Conservation (phyloP, 2,329 filamentous ascomycete species). For the Cladorrhinum sp. region DNA sequence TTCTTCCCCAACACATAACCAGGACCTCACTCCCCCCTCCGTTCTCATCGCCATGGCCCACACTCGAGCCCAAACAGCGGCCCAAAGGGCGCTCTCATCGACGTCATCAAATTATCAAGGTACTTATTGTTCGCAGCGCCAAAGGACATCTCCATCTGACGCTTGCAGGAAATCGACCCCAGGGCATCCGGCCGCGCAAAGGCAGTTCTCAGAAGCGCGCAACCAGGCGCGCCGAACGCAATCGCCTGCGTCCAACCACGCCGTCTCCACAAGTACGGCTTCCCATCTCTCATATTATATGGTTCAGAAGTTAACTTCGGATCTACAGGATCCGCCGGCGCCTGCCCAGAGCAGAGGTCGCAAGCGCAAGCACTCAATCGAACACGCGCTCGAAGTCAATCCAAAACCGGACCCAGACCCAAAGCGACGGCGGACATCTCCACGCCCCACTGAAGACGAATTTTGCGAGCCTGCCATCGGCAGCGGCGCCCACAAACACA, state of each 20-base stretch:
- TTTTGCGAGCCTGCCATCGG: conserved; percentile 17
- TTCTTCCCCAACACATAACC: conserved; percentile 10
- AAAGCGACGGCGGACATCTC: conserved; percentile 16
- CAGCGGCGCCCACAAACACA: conserved; percentile 15
- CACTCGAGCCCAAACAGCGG: conserved; percentile 21
- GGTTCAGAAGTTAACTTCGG: conserved; percentile 15
- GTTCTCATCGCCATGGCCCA: conserved; percentile 22
- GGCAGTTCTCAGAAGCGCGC: conserved; percentile 15
- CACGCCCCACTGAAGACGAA: conserved; percentile 14
- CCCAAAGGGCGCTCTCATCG: conserved; percentile 18
- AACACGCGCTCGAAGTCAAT: conserved; percentile 14
- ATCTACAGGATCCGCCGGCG: conserved; percentile 11
- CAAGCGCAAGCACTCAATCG: conserved; percentile 19
- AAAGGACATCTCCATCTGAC: conserved; percentile 18
- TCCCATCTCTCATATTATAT: conserved; percentile 14
- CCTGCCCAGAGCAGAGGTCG: conserved; percentile 17
- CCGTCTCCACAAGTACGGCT: conserved; percentile 12
- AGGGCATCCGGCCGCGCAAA: conserved; percentile 17
- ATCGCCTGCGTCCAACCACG: conserved; percentile 13
- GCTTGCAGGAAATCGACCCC: conserved; percentile 19
- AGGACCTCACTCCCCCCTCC: conserved; percentile 12
- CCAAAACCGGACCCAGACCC: conserved; percentile 15
- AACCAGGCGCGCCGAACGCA: conserved; percentile 11
- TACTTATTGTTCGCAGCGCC: conserved; percentile 21
- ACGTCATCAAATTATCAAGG: conserved; percentile 21